Percentiles rank a stretch among this genome's conserved stretches.
These are phyloP conservation scores for Ustanciosporium gigantosporum DNA, from an alignment of 1,284 basidiomycete species.

Conservation along the genomic window DNA sequence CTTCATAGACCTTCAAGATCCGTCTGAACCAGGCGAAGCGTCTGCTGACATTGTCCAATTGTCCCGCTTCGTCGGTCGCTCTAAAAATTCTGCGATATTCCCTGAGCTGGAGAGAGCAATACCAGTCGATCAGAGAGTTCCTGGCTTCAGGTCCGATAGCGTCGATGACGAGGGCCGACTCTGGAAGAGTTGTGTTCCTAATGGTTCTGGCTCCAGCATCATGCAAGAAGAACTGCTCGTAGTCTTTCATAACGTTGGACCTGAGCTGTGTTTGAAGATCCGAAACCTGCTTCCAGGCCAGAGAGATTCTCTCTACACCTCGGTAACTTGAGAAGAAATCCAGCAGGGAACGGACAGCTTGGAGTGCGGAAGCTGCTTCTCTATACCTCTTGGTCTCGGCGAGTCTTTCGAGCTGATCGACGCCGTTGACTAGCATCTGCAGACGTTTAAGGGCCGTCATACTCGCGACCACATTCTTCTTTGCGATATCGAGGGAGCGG, in stretches of 20 bases:
- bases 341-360: constrained; percentile 54
- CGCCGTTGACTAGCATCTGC: constrained; percentile 64
- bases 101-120: constrained; percentile 84
- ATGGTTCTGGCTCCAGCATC: constrained; percentile 39
- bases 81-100: constrained; percentile 95
- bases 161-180: constrained; percentile 56
- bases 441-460: constrained; percentile 89
- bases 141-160: constrained; percentile 53
- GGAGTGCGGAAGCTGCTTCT: constrained; percentile 54
- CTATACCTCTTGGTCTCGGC: constrained; percentile 43
- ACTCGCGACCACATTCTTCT: constrained; percentile 77
- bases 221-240: constrained; percentile 51
- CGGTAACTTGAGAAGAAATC: constrained; percentile 49
- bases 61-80: constrained; percentile 71
- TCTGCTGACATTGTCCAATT: constrained; percentile 90
- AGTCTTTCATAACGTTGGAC: constrained; percentile 47
- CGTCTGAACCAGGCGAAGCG: constrained; percentile 95
- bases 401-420: constrained; percentile 51
- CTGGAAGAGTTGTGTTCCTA: constrained; percentile 41
- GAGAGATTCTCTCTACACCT: constrained; percentile 48
- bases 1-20: constrained; percentile 84
- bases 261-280: constrained; percentile 43
- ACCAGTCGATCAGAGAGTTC: constrained; percentile 80
- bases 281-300: constrained; percentile 46
- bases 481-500: constrained; percentile 88